A percentile compares a stretch with the other conserved stretches of the same genome.
These are phyloP conservation scores for Candida suzukii DNA, from an alignment of 805 yeast genomes.

Conservation along the genomic window DNA sequence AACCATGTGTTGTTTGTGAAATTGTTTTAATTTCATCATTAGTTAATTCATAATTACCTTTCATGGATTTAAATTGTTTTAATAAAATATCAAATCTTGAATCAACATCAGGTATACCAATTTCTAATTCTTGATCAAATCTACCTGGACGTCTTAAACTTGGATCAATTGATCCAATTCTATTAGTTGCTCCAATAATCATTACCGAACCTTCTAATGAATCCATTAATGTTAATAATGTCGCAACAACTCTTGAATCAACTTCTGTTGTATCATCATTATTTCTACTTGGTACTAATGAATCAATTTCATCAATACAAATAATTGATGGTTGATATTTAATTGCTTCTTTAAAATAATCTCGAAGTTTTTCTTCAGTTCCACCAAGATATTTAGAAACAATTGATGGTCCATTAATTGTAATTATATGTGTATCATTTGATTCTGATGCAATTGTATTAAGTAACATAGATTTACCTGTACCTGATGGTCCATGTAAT, in stretches of 20 bases:
- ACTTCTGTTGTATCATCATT: slow-evolving; percentile 87
- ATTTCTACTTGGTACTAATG: slow-evolving; percentile 78
- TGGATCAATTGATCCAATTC: slow-evolving; percentile 87
- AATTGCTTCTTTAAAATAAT: slow-evolving; percentile 76
- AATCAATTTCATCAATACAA: slow-evolving; percentile 90
- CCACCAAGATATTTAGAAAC: slow-evolving; percentile 93
- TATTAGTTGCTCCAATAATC: slow-evolving; percentile 87
- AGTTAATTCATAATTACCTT: slow-evolving; percentile 38
- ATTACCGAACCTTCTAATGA: slow-evolving; percentile 64
- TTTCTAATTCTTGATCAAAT: slow-evolving; percentile 86
- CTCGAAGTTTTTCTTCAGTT: slow-evolving; percentile 80
- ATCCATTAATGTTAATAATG: slow-evolving; percentile 76
- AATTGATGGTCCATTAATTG: slow-evolving; percentile 85
- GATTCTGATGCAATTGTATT: slow-evolving; percentile 74
- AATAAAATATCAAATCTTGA: slow-evolving; percentile 68
- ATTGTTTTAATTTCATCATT: slow-evolving; percentile 50
- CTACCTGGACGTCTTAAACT: slow-evolving; percentile 89
- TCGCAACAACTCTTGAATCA: slow-evolving; percentile 86
- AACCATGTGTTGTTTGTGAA: slow-evolving; percentile 86
- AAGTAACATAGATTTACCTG: slow-evolving; percentile 88
- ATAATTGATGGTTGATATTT: slow-evolving; percentile 82
- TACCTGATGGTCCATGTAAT: slow-evolving; percentile 96
- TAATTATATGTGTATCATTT: slow-evolving; percentile 66
- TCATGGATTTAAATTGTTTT: slow-evolving; percentile 53
- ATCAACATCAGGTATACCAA: slow-evolving; percentile 87